phyloP scores from a whole-genome alignment of 345 rosid genomes.

The Citrus sp. region DNA sequence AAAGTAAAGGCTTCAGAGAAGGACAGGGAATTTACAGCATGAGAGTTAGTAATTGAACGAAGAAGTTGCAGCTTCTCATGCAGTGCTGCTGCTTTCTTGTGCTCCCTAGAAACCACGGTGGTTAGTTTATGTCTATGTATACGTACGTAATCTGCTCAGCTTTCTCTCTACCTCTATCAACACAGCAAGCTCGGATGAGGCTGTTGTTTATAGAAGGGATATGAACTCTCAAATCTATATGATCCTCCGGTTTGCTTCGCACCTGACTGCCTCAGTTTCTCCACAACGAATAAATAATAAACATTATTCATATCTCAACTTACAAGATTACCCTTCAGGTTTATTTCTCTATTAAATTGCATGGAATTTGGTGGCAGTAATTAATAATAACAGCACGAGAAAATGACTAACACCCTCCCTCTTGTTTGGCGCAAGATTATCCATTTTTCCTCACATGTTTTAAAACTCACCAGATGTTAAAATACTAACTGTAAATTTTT shows the following conservation, averaged over 20 bases:
- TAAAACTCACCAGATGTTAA: too few relatives aligned
- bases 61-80: constrained; percentile 52
- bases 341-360: not conserved
- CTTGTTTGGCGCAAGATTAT: too few relatives aligned
- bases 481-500: too few relatives aligned
- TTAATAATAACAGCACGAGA: too few relatives aligned
- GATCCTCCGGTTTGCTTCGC: constrained; percentile 33
- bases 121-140: not conserved
- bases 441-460: too few relatives aligned
- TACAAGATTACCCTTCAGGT: constrained; percentile 34
- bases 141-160: not conserved
- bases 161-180: constrained; percentile 1
- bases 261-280: constrained; percentile 39
- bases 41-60: constrained; percentile 50
- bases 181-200: constrained; percentile 14
- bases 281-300: constrained; percentile 20
- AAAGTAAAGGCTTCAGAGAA: constrained; percentile 6
- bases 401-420: too few relatives aligned
- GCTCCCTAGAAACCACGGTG: constrained; percentile 51
- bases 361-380: not conserved
- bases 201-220: constrained; percentile 18
- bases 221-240: constrained; percentile 39
- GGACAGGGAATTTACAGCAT: constrained; percentile 33
- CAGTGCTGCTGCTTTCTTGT: constrained; percentile 46
- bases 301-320: constrained; percentile 8